A percentile compares a stretch with the other conserved stretches of the same genome.
Conservation (phyloP, 1,139 yeast genomes). For the Yarrowia galli region DNA sequence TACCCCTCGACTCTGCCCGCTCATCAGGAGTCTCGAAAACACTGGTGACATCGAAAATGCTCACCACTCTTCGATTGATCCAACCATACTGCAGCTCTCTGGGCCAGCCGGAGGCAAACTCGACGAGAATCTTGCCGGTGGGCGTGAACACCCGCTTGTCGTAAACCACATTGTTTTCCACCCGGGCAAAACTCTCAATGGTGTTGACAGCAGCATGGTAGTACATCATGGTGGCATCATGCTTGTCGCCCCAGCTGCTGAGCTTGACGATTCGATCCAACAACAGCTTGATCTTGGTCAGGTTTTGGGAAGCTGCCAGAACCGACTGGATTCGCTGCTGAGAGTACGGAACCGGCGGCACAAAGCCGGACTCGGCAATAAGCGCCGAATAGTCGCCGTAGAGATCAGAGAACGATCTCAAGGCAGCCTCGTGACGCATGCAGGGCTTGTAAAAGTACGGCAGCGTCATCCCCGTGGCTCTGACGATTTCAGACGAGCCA, state of each 20-base stretch:
- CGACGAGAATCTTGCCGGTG: constrained; percentile 85
- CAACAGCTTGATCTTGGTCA: constrained; percentile 73
- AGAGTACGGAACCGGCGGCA: constrained; percentile 53
- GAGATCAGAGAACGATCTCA: constrained; percentile 60
- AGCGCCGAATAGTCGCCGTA: constrained; percentile 50
- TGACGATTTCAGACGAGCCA: constrained; percentile 77
- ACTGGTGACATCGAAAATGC: constrained; percentile 70
- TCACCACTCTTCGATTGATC: constrained; percentile 83
- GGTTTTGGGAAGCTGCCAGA: constrained; percentile 72
- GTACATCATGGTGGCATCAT: constrained; percentile 52
- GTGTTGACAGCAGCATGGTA: constrained; percentile 66
- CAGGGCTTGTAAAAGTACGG: constrained; percentile 93
- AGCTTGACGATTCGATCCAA: constrained; percentile 63
- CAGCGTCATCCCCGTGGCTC: constrained; percentile 77
- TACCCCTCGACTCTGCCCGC: neutral
- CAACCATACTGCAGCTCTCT: constrained; percentile 85
- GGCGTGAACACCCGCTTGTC: constrained; percentile 83
- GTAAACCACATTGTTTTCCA: constrained; percentile 55
- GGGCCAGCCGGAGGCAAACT: constrained; percentile 88
- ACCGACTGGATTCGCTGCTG: constrained; percentile 69
- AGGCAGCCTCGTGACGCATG: constrained; percentile 92
- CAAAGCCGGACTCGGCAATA: constrained; percentile 40
- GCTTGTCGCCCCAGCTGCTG: constrained; percentile 51
- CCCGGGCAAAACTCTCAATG: constrained; percentile 80
- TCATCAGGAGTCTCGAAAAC: constrained; percentile 46